Base-by-base conservation (phyloP, 176 grass and related monocot genomes). In the Ensete ventricosum region DNA sequence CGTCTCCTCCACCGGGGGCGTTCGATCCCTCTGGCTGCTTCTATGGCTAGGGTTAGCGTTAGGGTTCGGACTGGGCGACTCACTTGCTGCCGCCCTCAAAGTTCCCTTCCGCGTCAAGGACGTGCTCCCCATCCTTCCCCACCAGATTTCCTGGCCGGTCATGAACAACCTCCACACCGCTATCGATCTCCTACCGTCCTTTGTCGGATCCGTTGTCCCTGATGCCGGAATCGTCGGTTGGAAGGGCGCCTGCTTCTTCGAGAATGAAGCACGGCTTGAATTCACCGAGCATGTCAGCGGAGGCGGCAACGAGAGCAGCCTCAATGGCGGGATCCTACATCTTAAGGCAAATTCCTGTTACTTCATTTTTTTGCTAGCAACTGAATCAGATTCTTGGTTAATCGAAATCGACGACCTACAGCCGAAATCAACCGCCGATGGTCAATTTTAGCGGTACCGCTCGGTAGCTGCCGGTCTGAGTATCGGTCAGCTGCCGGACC, bases 121-220 rank as follows among this genome's bases (percentile, higher is more conserved):
- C 80, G 83, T 96, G 50, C 86, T 96, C 52, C 93, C 93, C 12
- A 81, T 96, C 76, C 85, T 96, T 53, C 93, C 93, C 62, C 82
- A 88, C 52, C 87, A 92, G 78, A 83, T 96, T 53, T 83, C 89
- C 67, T 96, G 93, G 93, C 93, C 93, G 24, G 83, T 96, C 66
- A 84, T 96, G 89, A 88, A 84, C 81, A 86, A 75, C 8, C 52
- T 96, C 27, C 93, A 96, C 81, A 92, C 89, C 87, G 93, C 93
- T 73, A 85, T 92, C 54, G 93, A 96, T 75, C 83, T 96, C 9
- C 86, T 96, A 20, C 93, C 93, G 53, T 92, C 83, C 67, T 96
- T 76, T 79, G 87, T 96, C 34, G 93, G 87, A 57, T 87, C 93
- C 34, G 76, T 92, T 13, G 57, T 79, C 49, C 89, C 93, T 7